phyloP scores from a whole-genome alignment of 2,329 filamentous ascomycete species.

The Colletotrichum falcatum region DNA sequence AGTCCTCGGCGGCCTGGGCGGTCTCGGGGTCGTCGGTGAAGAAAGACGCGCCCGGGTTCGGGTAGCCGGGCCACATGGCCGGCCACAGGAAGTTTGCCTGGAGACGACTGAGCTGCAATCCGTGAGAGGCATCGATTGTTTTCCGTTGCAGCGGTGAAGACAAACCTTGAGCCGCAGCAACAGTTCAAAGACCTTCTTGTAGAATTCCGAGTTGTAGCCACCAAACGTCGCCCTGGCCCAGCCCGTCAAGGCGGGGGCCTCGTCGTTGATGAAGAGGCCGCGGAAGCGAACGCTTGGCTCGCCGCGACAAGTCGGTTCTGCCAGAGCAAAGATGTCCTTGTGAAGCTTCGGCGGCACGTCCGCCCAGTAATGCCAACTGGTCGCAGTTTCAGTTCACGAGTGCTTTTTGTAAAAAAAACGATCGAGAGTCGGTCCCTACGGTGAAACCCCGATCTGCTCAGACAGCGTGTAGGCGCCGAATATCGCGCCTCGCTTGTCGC shows the following conservation, averaged over 20 bases:
- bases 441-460: slow-evolving; percentile 72
- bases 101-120: not conserved
- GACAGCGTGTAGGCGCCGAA: slow-evolving; percentile 71
- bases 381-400: not conserved
- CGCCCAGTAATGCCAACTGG: slow-evolving; percentile 68
- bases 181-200: slow-evolving; percentile 72
- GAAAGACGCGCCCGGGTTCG: slow-evolving; percentile 65
- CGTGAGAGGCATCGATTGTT: not conserved
- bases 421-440: slow-evolving; percentile 46
- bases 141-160: too few species aligned
- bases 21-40: slow-evolving; percentile 71
- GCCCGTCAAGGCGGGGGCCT: slow-evolving; percentile 68
- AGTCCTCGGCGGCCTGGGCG: slow-evolving; percentile 69
- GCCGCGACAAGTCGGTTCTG: slow-evolving; percentile 59
- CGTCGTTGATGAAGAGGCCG: slow-evolving; percentile 73
- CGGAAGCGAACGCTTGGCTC: slow-evolving; percentile 70
- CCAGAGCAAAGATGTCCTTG: slow-evolving; percentile 61
- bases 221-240: slow-evolving; percentile 66
- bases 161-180: slow-evolving; percentile 63
- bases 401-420: too few species aligned
- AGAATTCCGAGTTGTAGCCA: slow-evolving; percentile 68
- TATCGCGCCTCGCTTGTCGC: slow-evolving; percentile 69
- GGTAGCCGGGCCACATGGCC: slow-evolving; percentile 70
- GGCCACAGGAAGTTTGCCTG: slow-evolving; percentile 77
- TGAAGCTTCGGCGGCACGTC: slow-evolving; percentile 65